A percentile compares a stretch with the other conserved stretches of the same genome.
phyloP scores from a whole-genome alignment of 192 early-diverging fungal species.

The Irineochytrium annulatum region DNA sequence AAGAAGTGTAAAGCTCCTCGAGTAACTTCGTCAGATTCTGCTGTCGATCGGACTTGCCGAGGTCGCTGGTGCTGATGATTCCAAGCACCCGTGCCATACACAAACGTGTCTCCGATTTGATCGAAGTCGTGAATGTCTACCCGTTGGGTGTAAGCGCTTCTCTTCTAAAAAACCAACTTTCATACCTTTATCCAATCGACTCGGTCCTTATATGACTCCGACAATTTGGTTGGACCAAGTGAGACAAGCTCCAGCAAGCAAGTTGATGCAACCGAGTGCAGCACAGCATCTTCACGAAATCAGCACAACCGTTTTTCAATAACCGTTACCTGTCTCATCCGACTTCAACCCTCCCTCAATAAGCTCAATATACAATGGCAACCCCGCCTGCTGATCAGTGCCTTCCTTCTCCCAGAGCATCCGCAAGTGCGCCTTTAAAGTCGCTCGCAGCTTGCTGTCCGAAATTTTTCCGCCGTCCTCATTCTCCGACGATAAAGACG shows the following conservation, averaged over 20 bases:
- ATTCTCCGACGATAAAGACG: constrained; percentile 40
- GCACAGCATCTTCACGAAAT: constrained; percentile 43
- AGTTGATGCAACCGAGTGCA: constrained; percentile 60
- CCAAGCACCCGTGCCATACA: constrained; percentile 69
- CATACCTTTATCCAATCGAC: constrained; percentile 38
- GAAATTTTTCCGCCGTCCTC: constrained; percentile 28
- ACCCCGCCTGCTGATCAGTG: constrained; percentile 14
- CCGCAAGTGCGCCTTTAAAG: constrained; percentile 4
- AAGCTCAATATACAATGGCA: constrained; percentile 51
- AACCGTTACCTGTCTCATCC: constrained; percentile 35
- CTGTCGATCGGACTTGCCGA: constrained; percentile 29
- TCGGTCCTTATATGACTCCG: constrained; percentile 44
- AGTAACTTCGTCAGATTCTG: constrained; percentile 37
- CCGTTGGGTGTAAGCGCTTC: not conserved
- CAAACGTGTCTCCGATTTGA: constrained; percentile 59
- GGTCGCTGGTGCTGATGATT: constrained; percentile 58
- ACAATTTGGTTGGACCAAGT: constrained; percentile 55
- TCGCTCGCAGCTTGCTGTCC: constrained; percentile 23
- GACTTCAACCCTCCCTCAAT: constrained; percentile 56
- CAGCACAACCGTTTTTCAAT: constrained; percentile 4
- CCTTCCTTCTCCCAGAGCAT: constrained; percentile 2
- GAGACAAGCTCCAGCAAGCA: constrained; percentile 71
- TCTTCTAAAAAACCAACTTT: not conserved
- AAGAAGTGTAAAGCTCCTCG: constrained; percentile 23
- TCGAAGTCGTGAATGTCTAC: constrained; percentile 51